Base-by-base conservation (phyloP, 2,329 filamentous ascomycete genomes). In the Cordyceps cicadae region DNA sequence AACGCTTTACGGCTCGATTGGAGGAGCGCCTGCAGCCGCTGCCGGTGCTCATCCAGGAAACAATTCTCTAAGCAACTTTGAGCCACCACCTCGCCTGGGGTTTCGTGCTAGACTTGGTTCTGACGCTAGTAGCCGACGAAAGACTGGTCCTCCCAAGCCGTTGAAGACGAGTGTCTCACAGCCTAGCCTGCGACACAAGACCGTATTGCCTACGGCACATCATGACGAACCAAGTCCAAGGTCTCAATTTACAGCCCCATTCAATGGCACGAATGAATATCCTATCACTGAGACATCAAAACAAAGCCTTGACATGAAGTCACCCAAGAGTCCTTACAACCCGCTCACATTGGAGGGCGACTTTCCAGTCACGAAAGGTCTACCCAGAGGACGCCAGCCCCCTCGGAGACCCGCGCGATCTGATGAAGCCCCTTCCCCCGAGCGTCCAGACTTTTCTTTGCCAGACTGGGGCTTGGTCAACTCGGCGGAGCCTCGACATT, bases 311-410 rank as follows among this genome's bases (percentile, higher is more conserved):
- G 63, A 67, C 12, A 54, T 37, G 41, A 48, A 41, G 17, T 56
- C 62, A 3, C 63, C 66, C 7, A 59, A 46, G 7, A 74, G 71
- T 37, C 70, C 72, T 0, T 69, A 71, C 29, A 63, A 64, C 4
- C 66, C 65, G 11, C 64, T 63, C 3, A 66, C 67, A 0, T 69
- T 72, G 46, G 71, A 70, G 50, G 73, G 72, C 0, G 67, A 70
- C 9, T 75, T 74, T 21, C 71, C 72, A 2, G 53, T 70, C 5
- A 68, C 66, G 34, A 74, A 71, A 9, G 72, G 72, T 1, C 66
- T 75, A 14, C 74, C 73, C 1, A 67, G 74, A 29, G 73, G 73
- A 1, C 70, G 73, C n/a, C 67, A 63, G 9, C 67, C 64, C 21
- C 67, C 67, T 1, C 63, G 63, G 6, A 43, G 61, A 46, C 61